These are phyloP conservation scores for Kwoniella pini DNA, from an alignment of 768 basidiomycete species.

Conservation along the genomic window DNA sequence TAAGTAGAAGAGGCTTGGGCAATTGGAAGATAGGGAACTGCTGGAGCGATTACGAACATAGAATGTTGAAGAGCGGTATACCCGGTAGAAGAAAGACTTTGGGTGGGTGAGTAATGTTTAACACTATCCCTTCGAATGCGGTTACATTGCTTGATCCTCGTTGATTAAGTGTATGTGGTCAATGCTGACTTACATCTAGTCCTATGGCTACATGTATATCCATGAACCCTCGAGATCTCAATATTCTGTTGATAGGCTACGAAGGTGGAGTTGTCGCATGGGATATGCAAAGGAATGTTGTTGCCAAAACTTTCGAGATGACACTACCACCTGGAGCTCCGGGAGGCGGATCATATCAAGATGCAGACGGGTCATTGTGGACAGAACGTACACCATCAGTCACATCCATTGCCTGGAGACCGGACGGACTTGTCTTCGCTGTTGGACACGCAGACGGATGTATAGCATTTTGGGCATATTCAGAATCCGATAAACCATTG, in stretches of 20 bases:
- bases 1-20: constrained; percentile 68
- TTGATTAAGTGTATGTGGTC: neutral
- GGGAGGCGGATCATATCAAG: constrained; percentile 68
- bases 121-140: neutral
- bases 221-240: constrained; percentile 71
- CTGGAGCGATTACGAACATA: constrained; percentile 72
- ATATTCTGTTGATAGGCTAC: constrained; percentile 72
- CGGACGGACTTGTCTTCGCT: constrained; percentile 70
- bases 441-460: constrained; percentile 80
- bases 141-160: neutral
- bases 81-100: constrained; percentile 41
- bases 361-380: constrained; percentile 62
- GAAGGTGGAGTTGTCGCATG: constrained; percentile 59
- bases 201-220: constrained; percentile 64
- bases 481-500: constrained; percentile 74
- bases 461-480: constrained; percentile 77
- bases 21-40: constrained; percentile 70
- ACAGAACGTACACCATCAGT: constrained; percentile 69
- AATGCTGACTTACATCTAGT: constrained; percentile 46
- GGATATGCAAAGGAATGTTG: constrained; percentile 52
- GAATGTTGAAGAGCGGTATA: constrained; percentile 58
- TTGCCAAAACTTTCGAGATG: constrained; percentile 67
- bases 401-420: constrained; percentile 71
- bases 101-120: constrained; percentile 40
- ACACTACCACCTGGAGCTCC: constrained; percentile 76